Base-by-base conservation (phyloP, 2,329 filamentous ascomycete species). In the Didymella exigua region DNA sequence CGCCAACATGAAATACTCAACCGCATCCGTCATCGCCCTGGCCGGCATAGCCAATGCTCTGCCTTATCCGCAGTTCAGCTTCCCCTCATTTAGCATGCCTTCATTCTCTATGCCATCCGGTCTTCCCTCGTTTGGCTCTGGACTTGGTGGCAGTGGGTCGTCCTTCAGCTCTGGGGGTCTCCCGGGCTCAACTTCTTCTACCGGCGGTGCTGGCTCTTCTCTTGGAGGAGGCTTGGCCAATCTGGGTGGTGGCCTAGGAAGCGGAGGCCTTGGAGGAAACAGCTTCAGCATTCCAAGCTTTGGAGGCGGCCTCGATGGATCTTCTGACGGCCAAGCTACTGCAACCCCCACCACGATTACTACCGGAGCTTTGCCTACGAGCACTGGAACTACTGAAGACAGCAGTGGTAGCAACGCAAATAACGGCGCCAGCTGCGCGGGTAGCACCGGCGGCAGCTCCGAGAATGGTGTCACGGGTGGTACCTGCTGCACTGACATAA, bases 401-500 rank as follows among this genome's bases (percentile, higher is more conserved):
- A 30, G 38, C 40, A 24, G 41, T 31, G 43, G 51, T 5, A 33
- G 30, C 2, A 53, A 53, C 24, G 30, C 43, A 2, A 64, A 62
- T 3, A 60, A 63, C n/a, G 61, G 62, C 16, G 29, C 37, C 18
- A 68, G 62, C 50, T 77, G 63, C 27, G 65, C 42, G 26, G 49
- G 58, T 21, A 60, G 31, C 38, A 40, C 53, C 3, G 54, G 65
- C 38, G 66, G 68, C 23, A 66, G 66, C n/a, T 68, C 66, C 7
- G 73, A 75, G 40, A 78, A 78, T 56, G 77, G 75, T 9, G 69
- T 79, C 29, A 69, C 65, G 8, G 61, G 74, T 34, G 73, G 76
- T 54, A 67, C 56, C 18, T 74, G 69, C 63, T 79, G 77, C 67
- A 71, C 77, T 42, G 70, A 72, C 2, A 57, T 78, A 59, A 79